Evolutionary conservation across 345 rosid genomes (phyloP), one percentile per base, ranked within the genome.

Genomic region (Bretschneidera sinensis): DNA sequence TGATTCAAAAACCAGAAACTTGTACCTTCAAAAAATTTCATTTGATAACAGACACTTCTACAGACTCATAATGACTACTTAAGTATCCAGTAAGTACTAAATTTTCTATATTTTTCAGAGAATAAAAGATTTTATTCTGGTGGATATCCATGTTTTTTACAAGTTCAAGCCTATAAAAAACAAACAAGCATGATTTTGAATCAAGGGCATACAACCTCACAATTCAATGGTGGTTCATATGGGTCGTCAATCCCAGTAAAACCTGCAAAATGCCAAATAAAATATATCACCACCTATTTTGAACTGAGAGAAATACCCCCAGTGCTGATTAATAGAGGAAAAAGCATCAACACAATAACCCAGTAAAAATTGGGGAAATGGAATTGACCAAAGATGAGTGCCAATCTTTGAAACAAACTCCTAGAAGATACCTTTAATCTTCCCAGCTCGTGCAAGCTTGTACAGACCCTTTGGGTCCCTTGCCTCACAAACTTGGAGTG

Each of bases 361-460:
- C n/a, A n/a, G n/a, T n/a, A n/a, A 6, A 13, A 14, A 56, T 43
- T 17, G 21, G 28, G 43, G 24, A 11, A 20, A 17, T 54, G 15
- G 34, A 23, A 47, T 33, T 1, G 17, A 34, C 5, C 0, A 47
- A 56, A 6, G 35, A 55, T 48, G 43, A 51, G 54, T 62, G 62
- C 50, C 54, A 60, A 52, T n/a, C n/a, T n/a, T n/a, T n/a, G n/a
- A 51, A 35, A 21, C 64, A 43, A 15, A 69, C 61, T 14, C 0
- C 54, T 34, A 3, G 58, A 23, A 58, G 16, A 35, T 74, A 84
- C 94, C 89, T 79, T 80, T 86, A 68, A 89, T 85, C 73, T 85
- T 89, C 51, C 97, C 97, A 21, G 95, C 91, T 50, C 97, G 83
- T 31, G 95, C 97, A 58, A 89, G 91, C 69, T 85, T 86, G 79